phyloP scores from a whole-genome alignment of 208 protist genomes.

The Porcisia hertigi region DNA sequence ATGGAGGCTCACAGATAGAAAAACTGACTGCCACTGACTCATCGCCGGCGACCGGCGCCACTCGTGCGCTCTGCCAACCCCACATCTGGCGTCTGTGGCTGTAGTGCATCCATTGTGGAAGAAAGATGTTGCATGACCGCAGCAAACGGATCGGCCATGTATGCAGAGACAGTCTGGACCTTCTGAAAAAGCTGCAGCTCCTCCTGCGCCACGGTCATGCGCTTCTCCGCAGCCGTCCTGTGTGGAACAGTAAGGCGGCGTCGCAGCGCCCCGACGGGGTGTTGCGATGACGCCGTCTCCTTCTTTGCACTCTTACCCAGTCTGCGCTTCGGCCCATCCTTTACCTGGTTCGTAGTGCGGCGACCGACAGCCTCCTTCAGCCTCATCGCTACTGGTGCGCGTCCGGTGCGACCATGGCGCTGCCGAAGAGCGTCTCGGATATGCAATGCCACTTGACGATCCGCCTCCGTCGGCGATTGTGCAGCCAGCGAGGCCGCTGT shows the following conservation, averaged over 20 bases:
- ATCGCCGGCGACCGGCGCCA: slow-evolving; percentile 4
- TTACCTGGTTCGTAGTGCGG: not conserved
- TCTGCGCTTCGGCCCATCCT: slow-evolving; percentile 3
- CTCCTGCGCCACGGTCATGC: slow-evolving; percentile 49
- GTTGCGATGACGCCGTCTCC: slow-evolving; percentile 9
- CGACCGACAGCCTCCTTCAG: not conserved
- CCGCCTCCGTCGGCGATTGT: not conserved
- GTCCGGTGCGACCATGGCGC: slow-evolving; percentile 18
- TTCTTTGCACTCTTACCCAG: slow-evolving; percentile 18
- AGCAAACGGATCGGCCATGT: slow-evolving; percentile 58
- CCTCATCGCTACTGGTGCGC: not conserved
- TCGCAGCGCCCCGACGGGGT: slow-evolving; percentile 13
- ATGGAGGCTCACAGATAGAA: not conserved
- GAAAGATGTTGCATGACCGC: slow-evolving; percentile 63
- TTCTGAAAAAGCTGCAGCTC: slow-evolving; percentile 69
- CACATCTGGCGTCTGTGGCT: slow-evolving; percentile 77
- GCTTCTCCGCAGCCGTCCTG: slow-evolving; percentile 36
- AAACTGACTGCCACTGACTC: not conserved
- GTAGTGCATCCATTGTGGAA: slow-evolving; percentile 59
- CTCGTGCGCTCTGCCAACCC: slow-evolving; percentile 27
- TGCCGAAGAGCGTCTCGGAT: slow-evolving; percentile 30
- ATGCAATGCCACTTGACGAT: slow-evolving; percentile 10
- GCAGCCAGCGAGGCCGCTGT: not conserved
- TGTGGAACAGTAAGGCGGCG: slow-evolving; percentile 12
- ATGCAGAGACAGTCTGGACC: slow-evolving; percentile 46